Evolutionary conservation across 2,329 filamentous ascomycete species (phyloP).

Genomic region (Beauveria bassiana): DNA sequence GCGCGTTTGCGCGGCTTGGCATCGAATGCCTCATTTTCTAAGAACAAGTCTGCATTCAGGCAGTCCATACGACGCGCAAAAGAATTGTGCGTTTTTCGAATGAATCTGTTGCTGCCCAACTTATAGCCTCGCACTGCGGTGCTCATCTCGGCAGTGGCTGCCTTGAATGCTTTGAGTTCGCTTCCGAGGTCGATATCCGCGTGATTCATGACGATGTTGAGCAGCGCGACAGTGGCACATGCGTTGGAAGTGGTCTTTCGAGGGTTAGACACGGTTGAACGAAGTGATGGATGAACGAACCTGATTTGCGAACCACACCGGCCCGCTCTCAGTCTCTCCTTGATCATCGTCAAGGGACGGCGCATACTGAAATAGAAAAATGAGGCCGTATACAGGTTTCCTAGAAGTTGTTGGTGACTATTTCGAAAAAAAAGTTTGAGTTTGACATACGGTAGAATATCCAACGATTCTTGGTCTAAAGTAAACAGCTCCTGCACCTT

Average conservation of each 20-base stretch:
- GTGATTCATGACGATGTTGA: constrained; percentile 90
- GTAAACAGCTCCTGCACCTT: constrained; percentile 70
- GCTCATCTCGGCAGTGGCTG: constrained; percentile 58
- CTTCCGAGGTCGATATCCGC: constrained; percentile 58
- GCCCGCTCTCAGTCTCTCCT: constrained; percentile 43
- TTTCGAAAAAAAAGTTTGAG: neutral
- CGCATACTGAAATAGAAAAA: constrained; percentile 75
- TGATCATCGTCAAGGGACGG: constrained; percentile 45
- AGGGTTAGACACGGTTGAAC: constrained; percentile 10
- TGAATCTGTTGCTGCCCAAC: constrained; percentile 65
- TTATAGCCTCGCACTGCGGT: constrained; percentile 69
- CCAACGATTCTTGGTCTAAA: constrained; percentile 59
- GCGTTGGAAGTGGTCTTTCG: constrained; percentile 68
- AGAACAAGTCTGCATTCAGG: constrained; percentile 59
- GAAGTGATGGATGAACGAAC: constrained; percentile 31
- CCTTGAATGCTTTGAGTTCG: constrained; percentile 65
- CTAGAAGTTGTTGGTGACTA: constrained; percentile 30
- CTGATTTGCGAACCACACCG: constrained; percentile 93
- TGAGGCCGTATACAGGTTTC: constrained; percentile 72
- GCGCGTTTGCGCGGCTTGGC: constrained; percentile 22
- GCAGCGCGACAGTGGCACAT: constrained; percentile 84
- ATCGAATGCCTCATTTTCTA: constrained; percentile 47
- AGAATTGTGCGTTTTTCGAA: constrained; percentile 80
- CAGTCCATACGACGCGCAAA: constrained; percentile 76
- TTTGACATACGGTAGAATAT: constrained; percentile 49